These are phyloP conservation scores for Scenedesmus sp. DNA, from an alignment of 163 green algal genomes.

Conservation along the genomic window DNA sequence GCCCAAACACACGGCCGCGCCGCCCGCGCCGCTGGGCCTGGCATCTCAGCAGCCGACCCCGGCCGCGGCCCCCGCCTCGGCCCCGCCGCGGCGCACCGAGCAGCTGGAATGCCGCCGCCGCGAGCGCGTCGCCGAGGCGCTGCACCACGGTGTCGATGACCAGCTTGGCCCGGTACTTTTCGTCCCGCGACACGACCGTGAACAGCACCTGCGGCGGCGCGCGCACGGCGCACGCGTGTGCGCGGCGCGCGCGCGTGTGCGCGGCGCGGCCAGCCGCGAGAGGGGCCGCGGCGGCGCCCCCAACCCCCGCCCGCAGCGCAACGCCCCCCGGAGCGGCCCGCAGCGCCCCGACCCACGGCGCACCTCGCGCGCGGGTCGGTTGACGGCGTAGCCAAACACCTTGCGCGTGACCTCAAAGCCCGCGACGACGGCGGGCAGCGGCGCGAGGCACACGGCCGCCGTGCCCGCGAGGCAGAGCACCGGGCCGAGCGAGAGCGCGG, in stretches of 20 bases:
- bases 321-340: not conserved
- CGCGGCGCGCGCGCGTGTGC: no score
- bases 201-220: constrained; percentile 67
- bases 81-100: constrained; percentile 51
- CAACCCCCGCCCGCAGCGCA: no score
- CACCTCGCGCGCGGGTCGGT: constrained; percentile 71
- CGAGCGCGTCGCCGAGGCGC: constrained; percentile 52
- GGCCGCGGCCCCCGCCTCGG: no score
- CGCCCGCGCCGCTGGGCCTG: not conserved
- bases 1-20: no score
- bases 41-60: not conserved
- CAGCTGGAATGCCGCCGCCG: constrained; percentile 52
- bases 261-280: no score
- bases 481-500: constrained; percentile 50
- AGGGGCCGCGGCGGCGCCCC: no score
- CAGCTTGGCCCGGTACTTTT: constrained; percentile 85
- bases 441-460: constrained; percentile 1
- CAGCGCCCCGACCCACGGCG: not conserved
- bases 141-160: constrained; percentile 73
- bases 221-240: not conserved
- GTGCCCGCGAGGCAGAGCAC: constrained; percentile 51
- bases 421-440: constrained; percentile 52
- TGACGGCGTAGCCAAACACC: constrained; percentile 72
- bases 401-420: constrained; percentile 68
- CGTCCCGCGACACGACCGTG: constrained; percentile 75